Evolutionary conservation across 257 asterid genomes (phyloP), one percentile per base, ranked within the genome.

Genomic region (Paraleonurus japonicus): DNA sequence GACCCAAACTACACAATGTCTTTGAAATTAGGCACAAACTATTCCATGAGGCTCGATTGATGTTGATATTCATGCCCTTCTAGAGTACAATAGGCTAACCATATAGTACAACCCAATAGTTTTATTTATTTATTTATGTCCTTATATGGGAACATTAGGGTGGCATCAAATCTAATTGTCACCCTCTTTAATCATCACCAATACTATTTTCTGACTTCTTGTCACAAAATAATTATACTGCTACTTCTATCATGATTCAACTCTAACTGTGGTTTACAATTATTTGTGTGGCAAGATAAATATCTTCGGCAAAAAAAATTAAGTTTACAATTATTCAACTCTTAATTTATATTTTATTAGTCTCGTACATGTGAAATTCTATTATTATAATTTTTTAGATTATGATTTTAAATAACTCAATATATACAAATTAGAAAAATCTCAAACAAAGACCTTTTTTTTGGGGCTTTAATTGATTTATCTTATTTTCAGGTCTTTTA

Each of bases 1-100:
- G 80, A 30, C 72, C 80, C 76, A 69, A 67, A 35, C 61, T 6
- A 71, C 75, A 35, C 53, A 8, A 54, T 70, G 80, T 63, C 73
- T 63, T 2, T 33, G 58, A 60, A 76, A 63, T 70, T 70, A 70
- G 67, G 70, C 62, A 76, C 80, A 62, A 53, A 61, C 59, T 60
- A 24, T 32, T 69, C 43, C 35, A 0, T 19, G 43, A 69, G 23
- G 15, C n/a, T 22, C 55, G 78, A 74, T 58, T 74, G 78, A 75
- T 67, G 50, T 64, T 58, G 63, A 74, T 65, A 37, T 67, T 67
- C 7, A 28, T 51, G 63, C 47, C 47, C 27, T 16, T 30, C n/a
- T 22, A 66, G 68, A 55, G 73, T 28, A 65, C 78, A 74, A 48
- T 62, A 41, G 41, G 67, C 50, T 55, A 66, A 48, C 16, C 67